Conservation (phyloP, 2,329 filamentous ascomycete genomes). For the Lojkania enalia region DNA sequence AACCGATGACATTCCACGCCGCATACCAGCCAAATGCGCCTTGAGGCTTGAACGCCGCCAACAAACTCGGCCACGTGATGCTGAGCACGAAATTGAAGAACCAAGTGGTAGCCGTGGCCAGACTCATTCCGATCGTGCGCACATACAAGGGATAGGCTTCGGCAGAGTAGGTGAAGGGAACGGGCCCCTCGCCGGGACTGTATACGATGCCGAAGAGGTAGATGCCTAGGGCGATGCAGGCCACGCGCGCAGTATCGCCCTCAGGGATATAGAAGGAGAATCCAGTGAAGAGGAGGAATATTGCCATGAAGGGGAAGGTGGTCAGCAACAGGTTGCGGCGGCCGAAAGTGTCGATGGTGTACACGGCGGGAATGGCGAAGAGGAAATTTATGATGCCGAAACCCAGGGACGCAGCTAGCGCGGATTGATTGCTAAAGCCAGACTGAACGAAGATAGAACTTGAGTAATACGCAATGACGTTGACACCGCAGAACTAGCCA, state of each 20-base stretch:
- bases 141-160: conserved; percentile 47
- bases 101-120: conserved; percentile 56
- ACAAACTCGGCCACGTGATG: conserved; percentile 56
- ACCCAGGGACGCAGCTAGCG: conserved; percentile 32
- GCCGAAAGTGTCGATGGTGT: conserved; percentile 35
- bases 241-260: conserved; percentile 18
- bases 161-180: conserved; percentile 39
- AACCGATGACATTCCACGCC: conserved; percentile 56
- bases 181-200: conserved; percentile 16
- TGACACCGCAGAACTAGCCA: conserved; percentile 35
- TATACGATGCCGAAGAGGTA: conserved; percentile 49
- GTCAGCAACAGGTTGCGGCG: conserved; percentile 29
- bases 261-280: conserved; percentile 27
- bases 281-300: conserved; percentile 30
- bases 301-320: conserved; percentile 32
- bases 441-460: conserved; percentile 64
- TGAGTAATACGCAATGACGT: conserved; percentile 35
- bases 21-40: conserved; percentile 61
- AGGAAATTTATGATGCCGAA: conserved; percentile 33
- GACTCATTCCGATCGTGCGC: conserved; percentile 38
- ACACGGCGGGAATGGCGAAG: conserved; percentile 32
- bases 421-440: conserved; percentile 25
- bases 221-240: conserved; percentile 40
- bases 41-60: conserved; percentile 50
- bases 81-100: conserved; percentile 57